Conservation (phyloP, 306 rosid genomes). For the Boehmeria nivea region DNA sequence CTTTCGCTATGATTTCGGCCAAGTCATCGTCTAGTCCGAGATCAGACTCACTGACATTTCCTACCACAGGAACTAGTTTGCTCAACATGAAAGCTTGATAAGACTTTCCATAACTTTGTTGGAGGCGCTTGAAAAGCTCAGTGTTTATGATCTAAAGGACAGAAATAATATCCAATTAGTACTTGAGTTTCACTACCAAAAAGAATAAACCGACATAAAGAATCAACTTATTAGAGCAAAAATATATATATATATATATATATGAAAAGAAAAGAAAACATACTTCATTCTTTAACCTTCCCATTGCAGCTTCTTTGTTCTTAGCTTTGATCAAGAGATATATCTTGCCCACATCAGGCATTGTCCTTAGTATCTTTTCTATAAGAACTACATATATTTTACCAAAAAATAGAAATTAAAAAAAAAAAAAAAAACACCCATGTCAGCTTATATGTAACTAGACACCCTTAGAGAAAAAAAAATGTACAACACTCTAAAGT, state of each 20-base stretch:
- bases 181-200: neutral
- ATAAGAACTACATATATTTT: slow-evolving; percentile 53
- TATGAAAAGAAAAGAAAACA: slow-evolving; percentile 9
- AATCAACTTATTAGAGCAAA: too few relatives aligned
- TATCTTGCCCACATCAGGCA: slow-evolving; percentile 79
- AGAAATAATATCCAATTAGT: neutral
- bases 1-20: slow-evolving; percentile 44
- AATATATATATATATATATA: neutral
- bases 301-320: slow-evolving; percentile 74
- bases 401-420: neutral
- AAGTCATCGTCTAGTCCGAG: slow-evolving; percentile 60
- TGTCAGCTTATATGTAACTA: neutral
- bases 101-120: slow-evolving; percentile 71
- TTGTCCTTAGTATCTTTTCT: slow-evolving; percentile 88
- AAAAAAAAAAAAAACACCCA: neutral
- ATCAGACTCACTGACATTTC: slow-evolving; percentile 69
- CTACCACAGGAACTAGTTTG: slow-evolving; percentile 81
- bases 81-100: slow-evolving; percentile 74
- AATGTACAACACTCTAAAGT: neutral
- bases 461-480: neutral
- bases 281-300: slow-evolving; percentile 78
- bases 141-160: slow-evolving; percentile 62
- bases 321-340: slow-evolving; percentile 84
- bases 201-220: slow-evolving; percentile 3
- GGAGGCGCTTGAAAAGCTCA: slow-evolving; percentile 77